Evolutionary conservation across 2,329 filamentous ascomycete species (phyloP), one percentile per base, ranked within the genome.

Genomic region (Trichoderma arundinaceum): DNA sequence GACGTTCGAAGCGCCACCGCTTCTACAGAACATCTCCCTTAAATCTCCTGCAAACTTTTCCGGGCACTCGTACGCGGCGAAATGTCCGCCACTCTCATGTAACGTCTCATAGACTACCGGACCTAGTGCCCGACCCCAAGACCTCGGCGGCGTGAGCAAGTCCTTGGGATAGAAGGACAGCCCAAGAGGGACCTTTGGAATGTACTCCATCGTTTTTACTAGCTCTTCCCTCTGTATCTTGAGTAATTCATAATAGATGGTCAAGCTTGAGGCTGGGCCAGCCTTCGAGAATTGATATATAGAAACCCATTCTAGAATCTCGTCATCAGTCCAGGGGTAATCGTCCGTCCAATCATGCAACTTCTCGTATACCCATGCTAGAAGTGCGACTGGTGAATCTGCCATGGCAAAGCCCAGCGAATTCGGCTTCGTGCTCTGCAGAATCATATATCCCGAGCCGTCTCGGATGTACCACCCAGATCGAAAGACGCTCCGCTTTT

Each of bases 291-390:
- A 92, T 73, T 84, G 87, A 74, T 94, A 94, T 44, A 94, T 84
- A 57, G 82, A 86, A 0, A 93, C 77, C 91, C 90, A 94, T 0
- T 88, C 91, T 32, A 92, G 77, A 8, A 94, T 83, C 77, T 94
- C 90, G 63, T 93, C 90, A 67, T 92, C 88, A 0, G 86, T 89
- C 90, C 90, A 94, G 0, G 84, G 79, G 72, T 92, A 92, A 1
- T 71, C 71, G 71, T 94, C 90, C 0, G 88, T 88, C 91, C 91
- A 94, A 70, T 91, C 88, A 69, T 89, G 86, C 43, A 94, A 78
- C 74, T 94, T 94, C 77, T 94, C 92, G 69, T 91, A 91, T 39
- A 94, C 88, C 92, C 92, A 95, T 0, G 90, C 86, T 1, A 94
- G 80, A 3, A 92, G 78, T 0, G 84, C 90, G 0, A 91, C 84